phyloP scores from a whole-genome alignment of 192 early-diverging fungal species.

The Coemansia sp. region DNA sequence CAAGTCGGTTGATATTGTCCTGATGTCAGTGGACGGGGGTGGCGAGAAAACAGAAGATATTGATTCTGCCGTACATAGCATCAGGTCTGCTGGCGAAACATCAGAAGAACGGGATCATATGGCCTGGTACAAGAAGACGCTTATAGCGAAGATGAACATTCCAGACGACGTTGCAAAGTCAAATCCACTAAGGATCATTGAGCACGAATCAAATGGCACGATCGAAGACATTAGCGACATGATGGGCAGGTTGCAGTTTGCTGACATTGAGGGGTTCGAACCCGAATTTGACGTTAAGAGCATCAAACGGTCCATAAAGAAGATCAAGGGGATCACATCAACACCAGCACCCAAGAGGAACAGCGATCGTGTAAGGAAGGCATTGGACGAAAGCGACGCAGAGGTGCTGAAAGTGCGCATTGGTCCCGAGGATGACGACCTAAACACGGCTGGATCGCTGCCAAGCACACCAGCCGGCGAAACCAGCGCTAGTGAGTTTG shows the following conservation, averaged over 20 bases:
- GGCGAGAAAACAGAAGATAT: neutral
- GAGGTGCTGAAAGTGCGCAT: constrained; percentile 3
- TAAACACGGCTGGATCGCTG: neutral
- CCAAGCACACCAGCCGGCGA: neutral
- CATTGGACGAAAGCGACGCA: neutral
- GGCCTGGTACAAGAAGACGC: constrained; percentile 31
- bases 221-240: constrained; percentile 21
- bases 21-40: constrained; percentile 17
- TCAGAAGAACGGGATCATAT: constrained; percentile 2
- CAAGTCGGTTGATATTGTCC: constrained; percentile 16
- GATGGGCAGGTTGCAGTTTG: constrained; percentile 35
- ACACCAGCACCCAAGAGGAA: neutral
- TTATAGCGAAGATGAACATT: constrained; percentile 42
- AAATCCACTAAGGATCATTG: constrained; percentile 35
- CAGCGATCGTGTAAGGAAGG: neutral
- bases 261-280: constrained; percentile 49
- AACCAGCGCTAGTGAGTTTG: constrained; percentile 3
- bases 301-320: constrained; percentile 28
- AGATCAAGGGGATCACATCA: neutral
- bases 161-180: constrained; percentile 19
- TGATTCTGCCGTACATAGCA: neutral
- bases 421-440: constrained; percentile 3
- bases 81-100: neutral
- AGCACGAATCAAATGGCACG: constrained; percentile 14
- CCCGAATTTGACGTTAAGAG: constrained; percentile 27